Evolutionary conservation across 164 flowering plant species (phyloP).

Genomic region (Vitis rupestris): DNA sequence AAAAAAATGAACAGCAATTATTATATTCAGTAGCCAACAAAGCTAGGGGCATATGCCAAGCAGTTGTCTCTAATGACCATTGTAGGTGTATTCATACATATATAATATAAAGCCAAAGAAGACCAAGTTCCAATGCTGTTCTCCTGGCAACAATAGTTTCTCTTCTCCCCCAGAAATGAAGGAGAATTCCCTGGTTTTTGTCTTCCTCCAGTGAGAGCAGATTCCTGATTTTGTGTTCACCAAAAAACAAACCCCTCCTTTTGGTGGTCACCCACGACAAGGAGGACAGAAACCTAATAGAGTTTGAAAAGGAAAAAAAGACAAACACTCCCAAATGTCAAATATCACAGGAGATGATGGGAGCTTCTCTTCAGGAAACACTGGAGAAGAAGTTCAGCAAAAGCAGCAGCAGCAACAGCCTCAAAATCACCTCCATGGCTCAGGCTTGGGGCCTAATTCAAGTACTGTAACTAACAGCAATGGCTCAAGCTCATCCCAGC

Average conservation of each 20-base stretch:
- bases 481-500: conserved; percentile 34
- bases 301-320: conserved; percentile 4
- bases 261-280: conserved; percentile 5
- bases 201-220: conserved; percentile 41
- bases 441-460: conserved; percentile 19
- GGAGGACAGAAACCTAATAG: conserved; percentile 10
- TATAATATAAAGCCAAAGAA: conserved; percentile 36
- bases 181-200: conserved; percentile 50
- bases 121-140: conserved; percentile 23
- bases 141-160: conserved; percentile 7
- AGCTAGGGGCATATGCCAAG: conserved; percentile 10
- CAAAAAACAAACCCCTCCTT: conserved; percentile 21
- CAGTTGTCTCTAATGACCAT: conserved; percentile 2
- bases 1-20: neutral
- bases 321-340: conserved; percentile 42
- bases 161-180: conserved; percentile 27
- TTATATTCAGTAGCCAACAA: neutral
- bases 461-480: conserved; percentile 36
- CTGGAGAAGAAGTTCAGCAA: conserved; percentile 45
- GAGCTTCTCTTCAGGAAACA: conserved; percentile 66
- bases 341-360: conserved; percentile 70
- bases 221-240: conserved; percentile 35
- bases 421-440: conserved; percentile 30
- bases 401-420: conserved; percentile 13
- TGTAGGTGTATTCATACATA: conserved; percentile 16